phyloP scores from a whole-genome alignment of 2,329 filamentous ascomycete genomes.

The Aspergillus persii region DNA sequence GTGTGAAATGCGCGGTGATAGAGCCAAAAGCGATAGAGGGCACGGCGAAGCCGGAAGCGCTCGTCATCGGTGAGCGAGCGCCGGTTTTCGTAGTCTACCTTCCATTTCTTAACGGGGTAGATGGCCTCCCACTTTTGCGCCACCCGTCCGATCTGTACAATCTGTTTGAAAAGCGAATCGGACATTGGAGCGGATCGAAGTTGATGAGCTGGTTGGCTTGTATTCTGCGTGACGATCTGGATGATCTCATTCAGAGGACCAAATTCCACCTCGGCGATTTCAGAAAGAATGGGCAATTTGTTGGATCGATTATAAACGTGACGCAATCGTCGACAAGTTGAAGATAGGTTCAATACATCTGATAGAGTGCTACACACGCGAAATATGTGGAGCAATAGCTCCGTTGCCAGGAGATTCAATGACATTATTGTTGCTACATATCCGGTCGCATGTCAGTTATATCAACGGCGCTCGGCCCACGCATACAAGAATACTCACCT shows the following conservation, averaged over 20 bases:
- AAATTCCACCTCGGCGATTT: conserved; percentile 55
- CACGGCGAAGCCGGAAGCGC: conserved; percentile 52
- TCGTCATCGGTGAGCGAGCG: conserved; percentile 53
- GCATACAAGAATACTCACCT: not conserved
- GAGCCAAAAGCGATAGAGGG: conserved; percentile 61
- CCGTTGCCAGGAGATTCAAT: conserved; percentile 56
- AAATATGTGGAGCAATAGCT: conserved; percentile 58
- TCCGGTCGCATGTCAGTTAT: not conserved
- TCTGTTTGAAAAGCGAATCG: conserved; percentile 54
- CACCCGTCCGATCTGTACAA: conserved; percentile 53
- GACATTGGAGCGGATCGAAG: conserved; percentile 54
- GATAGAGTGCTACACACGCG: conserved; percentile 51
- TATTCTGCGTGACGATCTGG: conserved; percentile 60
- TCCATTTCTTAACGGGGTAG: conserved; percentile 65
- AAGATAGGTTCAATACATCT: conserved; percentile 54
- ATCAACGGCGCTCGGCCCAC: not conserved
- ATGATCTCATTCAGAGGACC: conserved; percentile 59
- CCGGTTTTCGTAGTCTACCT: conserved; percentile 54
- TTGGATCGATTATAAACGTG: conserved; percentile 53
- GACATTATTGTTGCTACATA: conserved; percentile 43
- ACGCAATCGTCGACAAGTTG: conserved; percentile 55
- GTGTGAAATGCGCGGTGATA: conserved; percentile 60
- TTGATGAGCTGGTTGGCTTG: conserved; percentile 57
- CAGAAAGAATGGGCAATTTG: conserved; percentile 54
- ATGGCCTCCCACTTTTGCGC: conserved; percentile 59